Base-by-base conservation (phyloP, 2,329 filamentous ascomycete genomes). In the Cordyceps tenuipes region DNA sequence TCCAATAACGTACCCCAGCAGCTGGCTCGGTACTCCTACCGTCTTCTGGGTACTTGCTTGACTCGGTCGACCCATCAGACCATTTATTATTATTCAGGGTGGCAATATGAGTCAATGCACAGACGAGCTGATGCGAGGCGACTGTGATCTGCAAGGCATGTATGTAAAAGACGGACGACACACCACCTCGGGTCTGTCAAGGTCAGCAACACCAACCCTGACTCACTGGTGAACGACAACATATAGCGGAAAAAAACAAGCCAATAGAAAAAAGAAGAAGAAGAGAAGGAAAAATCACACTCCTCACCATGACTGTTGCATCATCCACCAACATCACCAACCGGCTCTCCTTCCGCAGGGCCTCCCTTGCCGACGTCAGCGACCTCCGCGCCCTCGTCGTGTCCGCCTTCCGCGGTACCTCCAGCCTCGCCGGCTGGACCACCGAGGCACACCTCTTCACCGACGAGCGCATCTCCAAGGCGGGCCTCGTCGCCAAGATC, bases 391-490 rank as follows among this genome's bases (percentile, higher is more conserved):
- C 68, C 4, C 72, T 79, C 59, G 70, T 79, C 57, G 68, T 71
- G 54, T 75, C 75, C 1, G 77, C 77, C 43, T 79, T 77, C 68
- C 75, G 76, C 62, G 77, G 77, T 59, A 72, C 73, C 3, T 59
- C 67, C 26, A 73, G 70, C 65, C 70, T 73, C 47, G 64, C 66
- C 17, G 77, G 77, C 57, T 79, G 77, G 77, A 79, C 77, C 12
- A 78, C 75, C 3, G 77, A 79, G 62, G 75, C 76, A 13, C 73
- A 78, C 61, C 69, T 78, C 9, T 63, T 79, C 23, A 66, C 66
- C 10, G 77, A 74, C 65, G 69, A 76, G 31, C 76, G 77, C 67
- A 78, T 79, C 66, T 72, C 75, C 62, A 62, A 67, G 1, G 62
- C 62, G 0, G 71, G 73, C 5, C 63, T 78, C 0, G 51, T 68